Base-by-base conservation (phyloP, 140 eudicot species). In the Artemisia princeps region DNA sequence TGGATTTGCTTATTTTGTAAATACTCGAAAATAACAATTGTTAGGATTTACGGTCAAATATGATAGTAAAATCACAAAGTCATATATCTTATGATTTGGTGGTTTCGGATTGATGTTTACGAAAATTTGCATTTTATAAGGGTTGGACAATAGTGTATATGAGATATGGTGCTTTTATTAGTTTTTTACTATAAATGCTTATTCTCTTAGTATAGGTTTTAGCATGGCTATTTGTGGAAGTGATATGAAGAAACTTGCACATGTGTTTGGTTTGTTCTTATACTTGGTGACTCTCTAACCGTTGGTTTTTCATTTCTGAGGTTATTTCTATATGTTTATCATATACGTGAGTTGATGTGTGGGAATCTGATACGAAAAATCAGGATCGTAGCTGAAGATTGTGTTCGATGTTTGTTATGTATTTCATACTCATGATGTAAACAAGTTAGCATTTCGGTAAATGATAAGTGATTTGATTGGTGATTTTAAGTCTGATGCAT, bases 211-310 rank as follows among this genome's bases (percentile, higher is more conserved):
- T 59, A 5, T 46, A 60, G 16, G 68, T 59, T 59, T 60, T 16
- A 7, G 44, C 65, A 9, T 57, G 13, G 55, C 51, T 59, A 70
- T 26, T 59, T 23, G 37, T 64, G 60, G 52, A 55, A 54, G 50
- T 48, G 45, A 44, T 26, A 40, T 72, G 77, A 72, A 64, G 77
- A 24, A 42, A 42, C 4, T 64, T 64, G 72, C 66, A 45, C 51
- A 55, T 55, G 77, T 64, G 61, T 63, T 2, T 37, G 56, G 40
- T 52, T 9, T 52, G 24, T 62, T 19, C 8, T 42, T 48, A 19
- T 61, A 10, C 48, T 57, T 72, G 65, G 58, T 42, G 65, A 45
- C 52, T 55, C 13, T 6, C 11, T 68, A 53, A 37, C 50, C 10
- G 60, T 50, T 60, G 40, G 64, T 49, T 60, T 45, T 60, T 20